Conservation (phyloP, 495 filamentous ascomycete species). For the Hypoxylon lenormandii region DNA sequence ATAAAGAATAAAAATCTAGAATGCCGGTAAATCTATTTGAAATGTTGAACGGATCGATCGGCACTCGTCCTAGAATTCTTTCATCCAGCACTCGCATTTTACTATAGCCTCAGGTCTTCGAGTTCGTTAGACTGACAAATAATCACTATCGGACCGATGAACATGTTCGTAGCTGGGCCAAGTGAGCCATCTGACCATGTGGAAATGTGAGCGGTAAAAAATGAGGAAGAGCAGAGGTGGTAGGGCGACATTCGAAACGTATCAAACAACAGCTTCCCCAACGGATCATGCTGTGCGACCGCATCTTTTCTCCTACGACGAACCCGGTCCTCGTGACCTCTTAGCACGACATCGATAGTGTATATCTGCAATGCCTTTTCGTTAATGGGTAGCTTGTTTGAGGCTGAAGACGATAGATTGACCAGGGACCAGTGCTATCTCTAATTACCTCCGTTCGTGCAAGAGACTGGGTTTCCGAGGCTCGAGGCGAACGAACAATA, state of each 20-base stretch:
- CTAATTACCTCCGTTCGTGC: constrained; percentile 2
- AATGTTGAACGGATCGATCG: neutral
- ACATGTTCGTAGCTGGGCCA: neutral
- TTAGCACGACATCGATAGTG: constrained; percentile 8
- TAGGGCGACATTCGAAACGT: constrained; percentile 29
- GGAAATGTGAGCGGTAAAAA: neutral
- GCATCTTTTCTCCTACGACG: neutral
- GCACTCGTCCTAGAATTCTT: neutral
- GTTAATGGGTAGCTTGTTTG: constrained; percentile 1
- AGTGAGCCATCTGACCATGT: neutral
- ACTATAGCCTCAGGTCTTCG: neutral
- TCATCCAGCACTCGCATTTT: neutral
- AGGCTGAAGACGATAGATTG: constrained; percentile 11
- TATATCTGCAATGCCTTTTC: constrained; percentile 7
- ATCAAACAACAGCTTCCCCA: constrained; percentile 6
- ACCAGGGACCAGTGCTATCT: constrained; percentile 3
- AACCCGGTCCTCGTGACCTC: constrained; percentile 17
- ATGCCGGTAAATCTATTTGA: neutral
- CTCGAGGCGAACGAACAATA: constrained; percentile 18
- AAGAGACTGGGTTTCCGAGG: constrained; percentile 12
- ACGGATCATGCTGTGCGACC: constrained; percentile 27
- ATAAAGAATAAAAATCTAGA: neutral
- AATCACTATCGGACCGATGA: constrained; percentile 1
- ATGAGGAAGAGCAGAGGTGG: neutral
- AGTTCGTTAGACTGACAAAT: neutral